Evolutionary conservation across 352 stramenopile genomes (phyloP).

Genomic region (Phytophthora megakarya): DNA sequence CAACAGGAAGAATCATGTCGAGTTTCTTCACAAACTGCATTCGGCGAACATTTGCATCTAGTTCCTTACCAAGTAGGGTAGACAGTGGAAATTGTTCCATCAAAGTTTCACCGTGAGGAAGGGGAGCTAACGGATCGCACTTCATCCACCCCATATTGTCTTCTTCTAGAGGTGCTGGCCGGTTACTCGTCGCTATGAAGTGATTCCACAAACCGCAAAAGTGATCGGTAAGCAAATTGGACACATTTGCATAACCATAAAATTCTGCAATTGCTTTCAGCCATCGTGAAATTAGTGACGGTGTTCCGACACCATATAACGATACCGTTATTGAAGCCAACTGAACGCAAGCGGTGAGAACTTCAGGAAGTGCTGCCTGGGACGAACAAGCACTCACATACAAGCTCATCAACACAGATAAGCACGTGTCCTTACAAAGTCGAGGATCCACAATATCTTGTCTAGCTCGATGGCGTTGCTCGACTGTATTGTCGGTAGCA

Average conservation of each 20-base stretch:
- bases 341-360: constrained; percentile 54
- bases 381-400: constrained; percentile 74
- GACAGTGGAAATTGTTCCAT: constrained; percentile 46
- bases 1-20: constrained; percentile 56
- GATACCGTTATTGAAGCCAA: constrained; percentile 44
- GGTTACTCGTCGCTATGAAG: constrained; percentile 32
- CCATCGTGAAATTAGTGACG: constrained; percentile 52
- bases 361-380: constrained; percentile 54
- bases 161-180: constrained; percentile 10
- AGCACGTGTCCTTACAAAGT: constrained; percentile 40
- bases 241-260: constrained; percentile 53
- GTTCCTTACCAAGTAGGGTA: constrained; percentile 30
- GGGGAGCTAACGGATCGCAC: constrained; percentile 8
- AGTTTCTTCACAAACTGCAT: constrained; percentile 40
- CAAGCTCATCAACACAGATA: constrained; percentile 58
- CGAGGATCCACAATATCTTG: constrained; percentile 23
- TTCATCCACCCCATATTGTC: constrained; percentile 32
- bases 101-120: constrained; percentile 31
- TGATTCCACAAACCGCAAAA: constrained; percentile 66
- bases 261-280: constrained; percentile 45
- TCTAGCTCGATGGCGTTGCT: neutral
- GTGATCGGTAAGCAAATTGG: constrained; percentile 64
- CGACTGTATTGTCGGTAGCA: neutral
- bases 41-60: constrained; percentile 20
- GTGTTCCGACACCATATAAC: constrained; percentile 41